Percentiles rank a stretch among this genome's conserved stretches.
Conservation (phyloP, 2,329 filamentous ascomycete genomes). For the Colletotrichum filicis region DNA sequence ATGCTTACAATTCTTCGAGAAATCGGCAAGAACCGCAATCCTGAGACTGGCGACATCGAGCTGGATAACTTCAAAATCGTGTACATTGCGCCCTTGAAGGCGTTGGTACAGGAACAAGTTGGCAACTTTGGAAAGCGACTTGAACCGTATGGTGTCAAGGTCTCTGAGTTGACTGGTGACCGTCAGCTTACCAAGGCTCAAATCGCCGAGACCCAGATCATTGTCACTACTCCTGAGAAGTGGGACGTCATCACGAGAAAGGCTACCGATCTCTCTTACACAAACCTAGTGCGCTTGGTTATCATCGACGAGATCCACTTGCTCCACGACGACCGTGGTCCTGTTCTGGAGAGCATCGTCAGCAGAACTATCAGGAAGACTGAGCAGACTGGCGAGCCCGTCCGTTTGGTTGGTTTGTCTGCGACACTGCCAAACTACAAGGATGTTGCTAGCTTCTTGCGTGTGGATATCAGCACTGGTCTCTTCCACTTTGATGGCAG, state of each 20-base stretch:
- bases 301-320: slow-evolving; percentile 99
- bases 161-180: slow-evolving; percentile 96
- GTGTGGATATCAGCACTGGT: slow-evolving; percentile 85
- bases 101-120: slow-evolving; percentile 96
- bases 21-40: slow-evolving; percentile 93
- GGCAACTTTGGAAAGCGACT: slow-evolving; percentile 95
- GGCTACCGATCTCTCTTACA: slow-evolving; percentile 96
- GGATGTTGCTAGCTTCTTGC: slow-evolving; percentile 94
- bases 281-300: slow-evolving; percentile 93
- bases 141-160: slow-evolving; percentile 89
- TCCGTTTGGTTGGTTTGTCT: slow-evolving; percentile 91
- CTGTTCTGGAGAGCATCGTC: slow-evolving; percentile 96
- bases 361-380: slow-evolving; percentile 91
- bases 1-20: slow-evolving; percentile 97
- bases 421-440: slow-evolving; percentile 96
- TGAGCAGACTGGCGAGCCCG: slow-evolving; percentile 93
- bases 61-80: slow-evolving; percentile 98
- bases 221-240: slow-evolving; percentile 98
- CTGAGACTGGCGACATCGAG: slow-evolving; percentile 91
- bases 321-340: slow-evolving; percentile 95
- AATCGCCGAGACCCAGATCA: slow-evolving; percentile 97
- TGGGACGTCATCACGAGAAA: slow-evolving; percentile 99
- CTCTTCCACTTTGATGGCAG: slow-evolving; percentile 97
- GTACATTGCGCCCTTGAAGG: slow-evolving; percentile 96
- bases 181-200: slow-evolving; percentile 98